Evolutionary conservation across 192 early-diverging fungal genomes (phyloP), one percentile per base, ranked within the genome.

Genomic region (Backusella psychrophila): DNA sequence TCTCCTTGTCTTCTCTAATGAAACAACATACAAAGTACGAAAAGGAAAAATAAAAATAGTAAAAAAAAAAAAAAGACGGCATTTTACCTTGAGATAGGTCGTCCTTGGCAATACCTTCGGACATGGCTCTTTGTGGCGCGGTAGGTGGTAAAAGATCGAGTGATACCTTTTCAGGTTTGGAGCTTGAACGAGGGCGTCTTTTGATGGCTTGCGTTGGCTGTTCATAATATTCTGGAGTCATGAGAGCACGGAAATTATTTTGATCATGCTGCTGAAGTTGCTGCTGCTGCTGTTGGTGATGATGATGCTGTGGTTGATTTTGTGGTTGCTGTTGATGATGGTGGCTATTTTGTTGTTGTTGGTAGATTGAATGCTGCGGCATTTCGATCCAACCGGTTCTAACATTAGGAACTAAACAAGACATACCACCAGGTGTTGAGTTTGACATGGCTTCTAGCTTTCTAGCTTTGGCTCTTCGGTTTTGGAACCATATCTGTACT

Each of bases 401-500:
- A 29, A 77, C 76, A 72, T 77, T 77, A 14, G 76, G 76, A 29
- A 77, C 34, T 12, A 77, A 59, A 17, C 39, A 71, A 44, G 59
- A 21, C 26, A 38, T 31, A 63, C 68, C 52, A 65, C 38, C 36
- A 63, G 66, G 17, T 68, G 66, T 68, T 36, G 66, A 35, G 2
- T 6, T 36, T 68, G 66, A 35, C 19, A 21, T 68, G 2, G 69
- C 68, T 66, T 77, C 76, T 41, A 72, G 26, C 56, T 77, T 77
- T 33, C 76, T 39, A n/a, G 56, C 82, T 75, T 94, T 94, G 26
- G 92, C 92, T 29, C 93, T 78, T 71, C 90, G 78, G 80, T 94
- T 94, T 76, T 94, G 93, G 80, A 94, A 94, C 93, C 93, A 94
- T 33, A 94, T 91, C 73, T 94, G 93, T 67, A 94, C 86, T 36